A percentile compares a stretch with the other conserved stretches of the same genome.
These are phyloP conservation scores for Hypoxylon lenormandii DNA, from an alignment of 495 filamentous ascomycete genomes.

Conservation along the genomic window DNA sequence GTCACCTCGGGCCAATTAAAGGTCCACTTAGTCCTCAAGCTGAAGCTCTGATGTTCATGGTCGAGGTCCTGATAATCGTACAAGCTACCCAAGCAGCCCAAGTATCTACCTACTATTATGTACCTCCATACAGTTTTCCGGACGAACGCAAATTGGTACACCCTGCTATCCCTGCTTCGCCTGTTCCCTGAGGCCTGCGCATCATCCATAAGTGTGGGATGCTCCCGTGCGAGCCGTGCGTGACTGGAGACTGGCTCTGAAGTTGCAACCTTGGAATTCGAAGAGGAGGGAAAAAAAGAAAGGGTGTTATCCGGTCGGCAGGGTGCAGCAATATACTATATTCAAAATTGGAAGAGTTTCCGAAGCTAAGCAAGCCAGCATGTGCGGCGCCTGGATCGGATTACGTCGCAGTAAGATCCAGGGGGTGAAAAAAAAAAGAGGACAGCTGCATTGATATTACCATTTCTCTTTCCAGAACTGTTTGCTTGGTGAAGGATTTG, in stretches of 20 bases:
- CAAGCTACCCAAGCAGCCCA: no score
- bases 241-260: conserved; percentile 31
- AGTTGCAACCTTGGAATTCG: conserved; percentile 29
- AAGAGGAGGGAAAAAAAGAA: background rate
- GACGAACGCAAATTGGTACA: conserved; percentile 42
- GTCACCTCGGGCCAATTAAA: conserved; percentile 21
- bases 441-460: conserved; percentile 20
- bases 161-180: no score
- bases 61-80: conserved; percentile 3
- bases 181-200: background rate
- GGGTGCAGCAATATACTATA: conserved; percentile 43
- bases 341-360: conserved; percentile 46
- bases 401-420: conserved; percentile 48
- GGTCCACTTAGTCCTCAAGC: conserved; percentile 6
- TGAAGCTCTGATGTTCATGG: conserved; percentile 5
- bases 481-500: conserved; percentile 41
- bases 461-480: conserved; percentile 16
- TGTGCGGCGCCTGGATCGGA: conserved; percentile 43
- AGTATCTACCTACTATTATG: conserved; percentile 9
- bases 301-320: conserved; percentile 46
- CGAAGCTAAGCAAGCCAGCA: conserved; percentile 45
- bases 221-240: conserved; percentile 42
- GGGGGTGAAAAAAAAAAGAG: conserved; percentile 29
- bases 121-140: conserved; percentile 14
- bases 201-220: conserved; percentile 38